phyloP scores from a whole-genome alignment of 1,284 basidiomycete genomes.

The Schizophyllum commune region DNA sequence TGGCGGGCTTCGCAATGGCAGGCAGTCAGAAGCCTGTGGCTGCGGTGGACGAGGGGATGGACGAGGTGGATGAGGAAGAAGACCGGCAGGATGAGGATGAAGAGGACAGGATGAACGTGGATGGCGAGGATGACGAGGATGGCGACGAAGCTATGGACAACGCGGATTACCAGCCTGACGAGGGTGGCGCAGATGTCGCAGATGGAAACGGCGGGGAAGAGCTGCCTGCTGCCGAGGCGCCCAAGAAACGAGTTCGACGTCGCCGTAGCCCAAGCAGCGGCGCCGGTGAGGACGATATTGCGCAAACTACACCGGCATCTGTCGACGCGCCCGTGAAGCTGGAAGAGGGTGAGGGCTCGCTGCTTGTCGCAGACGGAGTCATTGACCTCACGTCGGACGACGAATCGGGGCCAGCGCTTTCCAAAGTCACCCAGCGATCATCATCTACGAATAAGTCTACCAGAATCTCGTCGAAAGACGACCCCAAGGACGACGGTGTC shows the following conservation, averaged over 20 bases:
- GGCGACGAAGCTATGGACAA: background rate
- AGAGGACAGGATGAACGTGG: conserved; percentile 12
- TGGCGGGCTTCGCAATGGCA: conserved; percentile 46
- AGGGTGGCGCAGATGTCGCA: background rate
- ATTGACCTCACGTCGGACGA: background rate
- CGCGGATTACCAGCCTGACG: background rate
- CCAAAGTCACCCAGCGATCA: background rate
- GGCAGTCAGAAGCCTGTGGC: conserved; percentile 27
- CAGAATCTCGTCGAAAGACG: too few relatives aligned
- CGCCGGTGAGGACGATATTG: too few relatives aligned
- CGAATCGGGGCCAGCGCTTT: background rate
- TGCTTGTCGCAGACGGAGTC: background rate
- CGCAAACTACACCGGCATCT: background rate
- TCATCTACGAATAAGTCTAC: too few relatives aligned
- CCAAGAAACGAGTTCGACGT: background rate
- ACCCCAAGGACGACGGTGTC: background rate
- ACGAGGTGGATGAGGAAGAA: conserved; percentile 12
- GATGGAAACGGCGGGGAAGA: background rate
- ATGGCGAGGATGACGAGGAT: conserved; percentile 3
- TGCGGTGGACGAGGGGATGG: background rate
- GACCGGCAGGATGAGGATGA: conserved; percentile 11
- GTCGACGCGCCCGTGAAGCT: background rate
- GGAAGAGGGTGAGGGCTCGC: background rate
- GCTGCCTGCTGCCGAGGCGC: background rate
- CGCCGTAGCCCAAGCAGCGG: background rate